A percentile compares a stretch with the other conserved stretches of the same genome.
Evolutionary conservation across 2,329 filamentous ascomycete species (phyloP).

Genomic region (Trichoderma aggressivum): DNA sequence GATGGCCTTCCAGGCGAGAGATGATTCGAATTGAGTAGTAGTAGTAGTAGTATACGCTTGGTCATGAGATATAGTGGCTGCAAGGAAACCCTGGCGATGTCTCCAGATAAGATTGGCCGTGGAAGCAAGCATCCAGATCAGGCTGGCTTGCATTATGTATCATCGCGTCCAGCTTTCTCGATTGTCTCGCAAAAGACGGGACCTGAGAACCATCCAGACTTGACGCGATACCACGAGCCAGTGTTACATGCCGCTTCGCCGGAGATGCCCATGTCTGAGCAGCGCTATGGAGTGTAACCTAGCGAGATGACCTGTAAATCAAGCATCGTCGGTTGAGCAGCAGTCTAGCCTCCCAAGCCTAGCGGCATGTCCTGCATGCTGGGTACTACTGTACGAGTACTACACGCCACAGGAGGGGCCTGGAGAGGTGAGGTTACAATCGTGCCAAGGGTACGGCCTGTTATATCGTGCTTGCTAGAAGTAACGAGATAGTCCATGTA

Average conservation of each 20-base stretch:
- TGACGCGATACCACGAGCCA: constrained; percentile 4
- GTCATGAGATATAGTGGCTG: not conserved
- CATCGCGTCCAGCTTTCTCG: not conserved
- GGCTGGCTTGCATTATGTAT: not conserved
- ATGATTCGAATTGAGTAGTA: not conserved
- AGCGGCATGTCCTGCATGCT: not conserved
- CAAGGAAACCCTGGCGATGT: not conserved
- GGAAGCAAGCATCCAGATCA: not conserved
- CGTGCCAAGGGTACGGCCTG: not conserved
- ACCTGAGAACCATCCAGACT: not conserved
- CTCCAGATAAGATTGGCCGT: not conserved
- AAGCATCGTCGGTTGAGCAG: not conserved
- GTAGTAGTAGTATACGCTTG: not conserved
- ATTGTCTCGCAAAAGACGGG: not conserved
- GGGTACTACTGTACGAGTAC: not conserved
- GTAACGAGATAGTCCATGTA: not conserved
- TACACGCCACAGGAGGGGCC: constrained; percentile 4
- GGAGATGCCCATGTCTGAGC: not conserved
- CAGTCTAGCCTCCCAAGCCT: not conserved
- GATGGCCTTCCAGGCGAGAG: not conserved
- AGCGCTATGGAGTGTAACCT: constrained; percentile 15
- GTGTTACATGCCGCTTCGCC: constrained; percentile 16
- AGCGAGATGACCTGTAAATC: not conserved
- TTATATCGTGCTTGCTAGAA: not conserved
- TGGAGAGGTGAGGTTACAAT: constrained; percentile 7